phyloP scores from a whole-genome alignment of 2,329 filamentous ascomycete species.

The Colletotrichum lindemuthianum region DNA sequence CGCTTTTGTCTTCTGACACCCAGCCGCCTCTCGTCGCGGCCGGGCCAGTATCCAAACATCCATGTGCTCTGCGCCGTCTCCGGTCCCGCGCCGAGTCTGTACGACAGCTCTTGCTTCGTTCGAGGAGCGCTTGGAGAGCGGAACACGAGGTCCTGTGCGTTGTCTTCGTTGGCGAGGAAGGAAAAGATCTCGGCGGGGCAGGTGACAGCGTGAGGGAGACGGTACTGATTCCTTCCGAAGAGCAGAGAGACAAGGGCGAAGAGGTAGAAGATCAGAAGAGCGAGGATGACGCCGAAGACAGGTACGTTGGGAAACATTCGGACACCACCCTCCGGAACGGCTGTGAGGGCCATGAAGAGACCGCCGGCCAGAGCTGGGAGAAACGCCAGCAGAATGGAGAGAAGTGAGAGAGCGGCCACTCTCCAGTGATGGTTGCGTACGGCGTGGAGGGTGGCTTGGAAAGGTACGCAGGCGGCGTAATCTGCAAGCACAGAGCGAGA shows the following conservation, averaged over 20 bases:
- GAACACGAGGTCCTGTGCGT: slow-evolving; percentile 79
- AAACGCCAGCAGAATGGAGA: slow-evolving; percentile 67
- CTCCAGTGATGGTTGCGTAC: slow-evolving; percentile 71
- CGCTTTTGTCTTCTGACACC: slow-evolving; percentile 51
- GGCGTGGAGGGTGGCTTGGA: slow-evolving; percentile 68
- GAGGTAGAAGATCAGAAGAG: slow-evolving; percentile 76
- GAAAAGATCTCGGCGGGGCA: slow-evolving; percentile 81
- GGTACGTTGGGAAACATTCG: slow-evolving; percentile 79
- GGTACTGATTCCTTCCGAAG: slow-evolving; percentile 67
- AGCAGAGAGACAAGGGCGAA: slow-evolving; percentile 70
- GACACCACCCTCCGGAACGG: slow-evolving; percentile 52
- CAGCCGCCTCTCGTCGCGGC: slow-evolving; percentile 43
- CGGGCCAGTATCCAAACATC: slow-evolving; percentile 56
- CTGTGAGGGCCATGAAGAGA: slow-evolving; percentile 77
- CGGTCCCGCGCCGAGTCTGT: slow-evolving; percentile 37
- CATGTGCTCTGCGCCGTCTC: slow-evolving; percentile 63
- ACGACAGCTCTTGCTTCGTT: slow-evolving; percentile 73
- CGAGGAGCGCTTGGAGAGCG: slow-evolving; percentile 70
- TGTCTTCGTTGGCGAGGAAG: slow-evolving; percentile 78
- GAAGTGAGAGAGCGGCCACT: slow-evolving; percentile 68
- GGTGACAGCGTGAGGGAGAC: slow-evolving; percentile 77
- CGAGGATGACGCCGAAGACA: slow-evolving; percentile 77
- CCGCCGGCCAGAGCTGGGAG: slow-evolving; percentile 76
- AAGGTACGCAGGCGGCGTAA: slow-evolving; percentile 73
- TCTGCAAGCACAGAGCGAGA: slow-evolving; percentile 74